A percentile compares a stretch with the other conserved stretches of the same genome.
Conservation (phyloP, 192 early-diverging fungal genomes). For the Podila epicladia region DNA sequence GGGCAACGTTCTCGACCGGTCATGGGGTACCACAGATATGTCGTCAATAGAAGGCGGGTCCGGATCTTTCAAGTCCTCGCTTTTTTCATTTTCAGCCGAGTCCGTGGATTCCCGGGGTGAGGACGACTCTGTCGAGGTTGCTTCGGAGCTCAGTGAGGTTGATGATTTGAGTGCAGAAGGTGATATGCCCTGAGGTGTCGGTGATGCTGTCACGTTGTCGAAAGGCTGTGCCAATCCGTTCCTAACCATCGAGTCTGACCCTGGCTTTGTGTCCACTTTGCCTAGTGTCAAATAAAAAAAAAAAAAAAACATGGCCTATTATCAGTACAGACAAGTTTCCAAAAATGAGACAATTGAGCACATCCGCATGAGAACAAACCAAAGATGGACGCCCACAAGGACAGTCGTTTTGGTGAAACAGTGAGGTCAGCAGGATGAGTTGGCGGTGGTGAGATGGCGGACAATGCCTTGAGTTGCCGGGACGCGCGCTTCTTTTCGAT, state of each 20-base stretch:
- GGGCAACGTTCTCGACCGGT: slow-evolving; percentile 36
- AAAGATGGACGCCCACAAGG: slow-evolving; percentile 45
- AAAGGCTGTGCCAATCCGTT: slow-evolving; percentile 33
- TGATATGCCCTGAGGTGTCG: neutral
- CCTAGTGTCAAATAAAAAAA: slow-evolving; percentile 2
- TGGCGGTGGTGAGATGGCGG: slow-evolving; percentile 4
- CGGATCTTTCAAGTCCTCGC: neutral
- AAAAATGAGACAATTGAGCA: no score
- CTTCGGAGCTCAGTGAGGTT: slow-evolving; percentile 8
- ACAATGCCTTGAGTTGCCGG: slow-evolving; percentile 39
- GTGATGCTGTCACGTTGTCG: neutral
- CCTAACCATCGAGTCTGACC: slow-evolving; percentile 23
- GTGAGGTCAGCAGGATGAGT: neutral
- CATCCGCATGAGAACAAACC: slow-evolving; percentile 9
- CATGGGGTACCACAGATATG: slow-evolving; percentile 14
- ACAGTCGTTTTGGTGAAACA: slow-evolving; percentile 32
- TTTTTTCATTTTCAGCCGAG: slow-evolving; percentile 10
- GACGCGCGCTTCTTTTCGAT: slow-evolving; percentile 31
- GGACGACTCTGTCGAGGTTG: neutral
- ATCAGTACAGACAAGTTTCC: neutral
- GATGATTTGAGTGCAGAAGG: slow-evolving; percentile 5
- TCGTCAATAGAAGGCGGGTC: neutral
- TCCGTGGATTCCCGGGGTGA: neutral
- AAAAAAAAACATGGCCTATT: neutral
- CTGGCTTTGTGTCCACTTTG: slow-evolving; percentile 10